Conservation (phyloP, 1,284 basidiomycete species). For the Waitea zeae region DNA sequence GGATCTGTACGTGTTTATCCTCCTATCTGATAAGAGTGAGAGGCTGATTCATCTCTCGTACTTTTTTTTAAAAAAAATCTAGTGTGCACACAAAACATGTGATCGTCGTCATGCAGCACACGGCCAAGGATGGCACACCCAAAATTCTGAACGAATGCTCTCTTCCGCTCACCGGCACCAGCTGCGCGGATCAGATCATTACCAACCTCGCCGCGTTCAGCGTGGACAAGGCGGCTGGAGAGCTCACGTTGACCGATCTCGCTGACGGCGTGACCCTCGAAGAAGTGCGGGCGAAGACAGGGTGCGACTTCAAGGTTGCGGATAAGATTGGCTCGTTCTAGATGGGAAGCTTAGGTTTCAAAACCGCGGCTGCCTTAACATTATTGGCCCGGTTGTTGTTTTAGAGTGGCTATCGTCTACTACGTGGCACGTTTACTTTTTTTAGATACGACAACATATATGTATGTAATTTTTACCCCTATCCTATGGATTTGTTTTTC, state of each 20-base stretch:
- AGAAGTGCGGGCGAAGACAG: slow-evolving; percentile 77
- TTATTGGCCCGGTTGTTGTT: too few relatives aligned
- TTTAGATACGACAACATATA: too few relatives aligned
- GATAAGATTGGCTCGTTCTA: slow-evolving; percentile 12
- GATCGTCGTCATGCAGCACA: slow-evolving; percentile 83
- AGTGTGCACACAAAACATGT: slow-evolving; percentile 68
- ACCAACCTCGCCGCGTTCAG: slow-evolving; percentile 90
- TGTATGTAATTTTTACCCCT: too few relatives aligned
- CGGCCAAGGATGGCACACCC: slow-evolving; percentile 77
- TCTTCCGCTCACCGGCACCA: slow-evolving; percentile 79
- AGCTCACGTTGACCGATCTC: slow-evolving; percentile 67
- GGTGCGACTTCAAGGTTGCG: slow-evolving; percentile 53
- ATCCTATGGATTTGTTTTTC: too few relatives aligned
- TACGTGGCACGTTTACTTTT: too few relatives aligned
- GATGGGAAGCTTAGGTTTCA: too few relatives aligned
- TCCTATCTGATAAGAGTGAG: slow-evolving; percentile 69
- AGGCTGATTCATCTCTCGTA: slow-evolving; percentile 96
- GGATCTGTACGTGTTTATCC: neutral
- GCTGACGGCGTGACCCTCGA: slow-evolving; percentile 75
- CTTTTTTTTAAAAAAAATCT: slow-evolving; percentile 21
- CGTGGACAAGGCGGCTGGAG: slow-evolving; percentile 63
- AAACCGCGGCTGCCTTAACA: too few relatives aligned
- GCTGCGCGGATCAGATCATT: slow-evolving; percentile 71
- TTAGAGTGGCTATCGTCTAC: too few relatives aligned
- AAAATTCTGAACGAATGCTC: slow-evolving; percentile 79